A percentile compares a stretch with the other conserved stretches of the same genome.
phyloP scores from a whole-genome alignment of 73 alveolate genomes.

The Stentor coeruleus region DNA sequence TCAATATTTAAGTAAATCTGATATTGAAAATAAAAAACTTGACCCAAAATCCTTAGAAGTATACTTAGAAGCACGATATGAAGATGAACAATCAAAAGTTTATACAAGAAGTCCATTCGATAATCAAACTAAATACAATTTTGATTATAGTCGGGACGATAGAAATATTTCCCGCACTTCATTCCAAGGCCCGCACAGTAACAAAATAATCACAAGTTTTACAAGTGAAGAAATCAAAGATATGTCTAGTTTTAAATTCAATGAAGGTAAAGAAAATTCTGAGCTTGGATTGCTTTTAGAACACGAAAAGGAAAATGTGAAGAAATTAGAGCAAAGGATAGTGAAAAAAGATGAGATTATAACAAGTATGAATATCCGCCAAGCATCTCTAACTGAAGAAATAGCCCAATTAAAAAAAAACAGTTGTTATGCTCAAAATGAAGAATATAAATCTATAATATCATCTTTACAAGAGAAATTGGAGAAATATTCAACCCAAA shows the following conservation, averaged over 20 bases:
- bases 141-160: background rate
- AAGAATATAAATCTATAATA: background rate
- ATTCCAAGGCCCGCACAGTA: background rate
- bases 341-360: background rate
- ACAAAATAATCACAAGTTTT: background rate
- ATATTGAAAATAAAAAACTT: no score
- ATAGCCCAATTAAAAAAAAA: background rate
- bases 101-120: no score
- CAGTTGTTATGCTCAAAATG: background rate
- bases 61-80: background rate
- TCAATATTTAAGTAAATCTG: background rate
- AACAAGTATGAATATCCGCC: background rate
- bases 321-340: background rate
- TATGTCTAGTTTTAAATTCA: background rate
- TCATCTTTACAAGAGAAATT: background rate
- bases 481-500: background rate
- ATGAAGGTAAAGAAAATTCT: background rate
- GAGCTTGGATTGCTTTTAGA: background rate
- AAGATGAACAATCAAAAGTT: background rate
- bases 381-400: background rate
- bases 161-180: background rate
- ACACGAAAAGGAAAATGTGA: background rate
- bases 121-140: background rate
- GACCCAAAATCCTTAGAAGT: no score
- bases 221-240: background rate